Evolutionary conservation across 148 eudicot genomes (phyloP).

Genomic region (Fagopyrum homotropicum): DNA sequence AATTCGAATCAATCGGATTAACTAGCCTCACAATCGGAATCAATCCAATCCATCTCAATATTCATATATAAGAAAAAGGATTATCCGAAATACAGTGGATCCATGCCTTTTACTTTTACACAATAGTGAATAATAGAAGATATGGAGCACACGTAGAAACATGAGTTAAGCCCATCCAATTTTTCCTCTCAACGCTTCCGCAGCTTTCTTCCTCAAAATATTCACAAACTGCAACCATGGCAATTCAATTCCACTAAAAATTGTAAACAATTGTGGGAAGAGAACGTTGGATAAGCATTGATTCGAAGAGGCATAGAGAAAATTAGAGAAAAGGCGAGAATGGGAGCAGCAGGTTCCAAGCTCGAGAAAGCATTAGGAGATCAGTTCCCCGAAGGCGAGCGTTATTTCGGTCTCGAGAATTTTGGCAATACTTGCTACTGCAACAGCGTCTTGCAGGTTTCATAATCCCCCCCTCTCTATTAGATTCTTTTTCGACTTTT

Average conservation of each 20-base stretch:
- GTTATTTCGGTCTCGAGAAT: conserved; percentile 80
- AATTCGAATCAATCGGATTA: too few species aligned
- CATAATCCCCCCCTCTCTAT: background rate
- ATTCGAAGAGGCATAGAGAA: background rate
- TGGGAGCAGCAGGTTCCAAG: conserved; percentile 88
- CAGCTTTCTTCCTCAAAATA: background rate
- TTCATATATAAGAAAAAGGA: too few species aligned
- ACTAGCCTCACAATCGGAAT: too few species aligned
- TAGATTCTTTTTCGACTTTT: background rate
- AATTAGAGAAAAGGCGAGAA: conserved; percentile 22
- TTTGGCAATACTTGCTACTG: conserved; percentile 93
- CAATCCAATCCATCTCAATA: too few species aligned
- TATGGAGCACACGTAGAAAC: too few species aligned
- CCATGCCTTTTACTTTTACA: too few species aligned
- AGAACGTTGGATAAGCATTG: background rate
- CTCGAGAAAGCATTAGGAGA: conserved; percentile 93
- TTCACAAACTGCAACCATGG: background rate
- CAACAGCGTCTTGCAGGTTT: conserved; percentile 77
- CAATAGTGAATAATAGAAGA: too few species aligned
- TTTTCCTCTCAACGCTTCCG: conserved; percentile 4
- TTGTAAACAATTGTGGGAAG: background rate
- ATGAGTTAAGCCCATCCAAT: too few species aligned
- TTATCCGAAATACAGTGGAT: too few species aligned
- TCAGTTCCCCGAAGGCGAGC: conserved; percentile 88
- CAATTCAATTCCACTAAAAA: background rate